These are phyloP conservation scores for Hippophae rhamnoides DNA, from an alignment of 306 rosid genomes.

Conservation along the genomic window DNA sequence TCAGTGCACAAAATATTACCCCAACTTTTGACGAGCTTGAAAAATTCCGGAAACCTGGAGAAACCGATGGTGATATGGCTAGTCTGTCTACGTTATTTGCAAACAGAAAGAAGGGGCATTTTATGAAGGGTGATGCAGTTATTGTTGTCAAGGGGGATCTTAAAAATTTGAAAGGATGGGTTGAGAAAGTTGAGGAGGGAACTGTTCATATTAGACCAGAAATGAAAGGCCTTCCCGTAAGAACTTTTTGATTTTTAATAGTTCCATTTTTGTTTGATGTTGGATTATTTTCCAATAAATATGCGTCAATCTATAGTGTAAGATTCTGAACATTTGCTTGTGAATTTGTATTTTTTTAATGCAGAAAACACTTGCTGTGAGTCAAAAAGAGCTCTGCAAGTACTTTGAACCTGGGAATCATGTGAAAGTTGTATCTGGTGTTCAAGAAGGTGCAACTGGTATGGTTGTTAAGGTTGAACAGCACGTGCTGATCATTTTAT, in stretches of 20 bases:
- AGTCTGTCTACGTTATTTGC: slow-evolving; percentile 83
- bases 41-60: slow-evolving; percentile 83
- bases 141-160: slow-evolving; percentile 85
- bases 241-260: slow-evolving; percentile 17
- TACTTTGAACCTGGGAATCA: slow-evolving; percentile 97
- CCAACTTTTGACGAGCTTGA: slow-evolving; percentile 96
- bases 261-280: not conserved
- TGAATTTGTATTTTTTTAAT: slow-evolving; percentile 5
- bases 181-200: slow-evolving; percentile 92
- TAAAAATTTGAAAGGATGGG: slow-evolving; percentile 89
- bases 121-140: slow-evolving; percentile 95
- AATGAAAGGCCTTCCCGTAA: slow-evolving; percentile 81
- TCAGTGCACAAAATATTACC: slow-evolving; percentile 62
- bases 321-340: slow-evolving; percentile 13
- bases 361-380: slow-evolving; percentile 75
- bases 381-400: slow-evolving; percentile 88
- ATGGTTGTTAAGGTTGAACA: slow-evolving; percentile 98
- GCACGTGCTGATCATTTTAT: slow-evolving; percentile 83
- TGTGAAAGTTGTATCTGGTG: slow-evolving; percentile 89
- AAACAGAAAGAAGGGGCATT: slow-evolving; percentile 92
- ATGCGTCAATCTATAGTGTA: not conserved
- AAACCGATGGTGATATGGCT: slow-evolving; percentile 75
- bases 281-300: not conserved
- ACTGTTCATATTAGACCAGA: slow-evolving; percentile 87
- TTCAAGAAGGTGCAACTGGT: slow-evolving; percentile 97